Evolutionary conservation across 257 asterid species (phyloP), one percentile per base, ranked within the genome.

Genomic region (Penstemon eatonii): DNA sequence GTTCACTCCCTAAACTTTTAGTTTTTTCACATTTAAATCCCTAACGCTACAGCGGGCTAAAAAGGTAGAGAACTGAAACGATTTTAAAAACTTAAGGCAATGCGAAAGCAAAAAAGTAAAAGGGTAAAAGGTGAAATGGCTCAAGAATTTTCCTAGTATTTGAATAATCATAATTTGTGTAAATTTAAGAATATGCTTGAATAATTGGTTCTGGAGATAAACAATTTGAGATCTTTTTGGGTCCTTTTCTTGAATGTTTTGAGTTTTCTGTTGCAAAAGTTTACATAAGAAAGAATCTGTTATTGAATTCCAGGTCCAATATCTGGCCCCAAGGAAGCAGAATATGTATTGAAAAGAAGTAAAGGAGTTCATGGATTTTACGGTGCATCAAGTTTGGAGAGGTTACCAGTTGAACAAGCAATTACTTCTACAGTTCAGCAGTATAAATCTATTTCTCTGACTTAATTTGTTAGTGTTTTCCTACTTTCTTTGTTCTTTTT

Each of bases 311-410:
- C 84, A 90, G 97, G 97, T 54, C 96, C 97, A 47, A 88, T 93
- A 81, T 90, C 95, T 54, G 82, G 88, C 46, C 95, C 96, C 15
- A 52, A 75, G 45, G 97, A 88, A 63, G 96, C 99, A 54, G 96
- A 89, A 68, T 82, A 85, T 78, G 91, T 93, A 45, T 81, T 93
- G 77, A 88, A 86, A 85, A 85, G 87, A 83, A 88, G 96, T 25
- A 71, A 72, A 60, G 96, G 95, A 73, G 98, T 93, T 43, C 94
- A 93, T 75, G 98, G 98, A 65, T 93, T 93, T 79, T 93, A 93
- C 37, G 96, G 98, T 5, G 96, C 98, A 15, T 93, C 98, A 51
- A 93, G 98, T 70, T 76, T 93, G 86, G 98, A 93, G 85, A 90
- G 99, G 81, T 86, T 93, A 56, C 97, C 96, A 13, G 97, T 93